These are phyloP conservation scores for Penicillium coprophilum DNA, from an alignment of 495 filamentous ascomycete genomes.

Conservation along the genomic window DNA sequence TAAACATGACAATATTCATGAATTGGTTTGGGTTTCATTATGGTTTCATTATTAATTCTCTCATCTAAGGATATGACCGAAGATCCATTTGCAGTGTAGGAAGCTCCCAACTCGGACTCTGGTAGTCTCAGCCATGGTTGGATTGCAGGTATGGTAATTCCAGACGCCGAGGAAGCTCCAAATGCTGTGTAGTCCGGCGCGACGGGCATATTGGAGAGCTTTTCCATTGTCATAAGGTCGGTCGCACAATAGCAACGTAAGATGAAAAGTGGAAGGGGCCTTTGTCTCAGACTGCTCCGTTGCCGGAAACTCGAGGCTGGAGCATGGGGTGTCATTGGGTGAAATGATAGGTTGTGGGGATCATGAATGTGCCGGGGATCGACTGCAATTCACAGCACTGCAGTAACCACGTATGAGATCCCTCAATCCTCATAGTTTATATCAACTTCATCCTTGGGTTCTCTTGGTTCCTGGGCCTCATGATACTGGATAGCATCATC, in stretches of 20 bases:
- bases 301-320: constrained; percentile 2
- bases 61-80: constrained; percentile 10
- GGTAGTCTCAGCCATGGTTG: neutral
- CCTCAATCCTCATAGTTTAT: constrained; percentile 58
- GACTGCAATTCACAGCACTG: neutral
- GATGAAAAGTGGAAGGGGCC: neutral
- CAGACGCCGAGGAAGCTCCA: neutral
- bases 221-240: neutral
- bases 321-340: neutral
- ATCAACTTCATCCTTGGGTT: constrained; percentile 77
- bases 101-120: neutral
- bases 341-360: neutral
- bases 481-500: constrained; percentile 96
- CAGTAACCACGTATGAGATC: neutral
- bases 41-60: constrained; percentile 8
- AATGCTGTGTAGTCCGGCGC: neutral
- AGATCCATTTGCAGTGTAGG: constrained; percentile 3
- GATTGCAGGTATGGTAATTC: neutral
- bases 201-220: too few species aligned
- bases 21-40: neutral
- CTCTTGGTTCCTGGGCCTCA: constrained; percentile 91
- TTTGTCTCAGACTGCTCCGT: neutral
- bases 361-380: neutral
- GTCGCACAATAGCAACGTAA: neutral
- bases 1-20: constrained; percentile 17